Conservation (phyloP, 495 filamentous ascomycete genomes). For the Apiosordaria backusii region DNA sequence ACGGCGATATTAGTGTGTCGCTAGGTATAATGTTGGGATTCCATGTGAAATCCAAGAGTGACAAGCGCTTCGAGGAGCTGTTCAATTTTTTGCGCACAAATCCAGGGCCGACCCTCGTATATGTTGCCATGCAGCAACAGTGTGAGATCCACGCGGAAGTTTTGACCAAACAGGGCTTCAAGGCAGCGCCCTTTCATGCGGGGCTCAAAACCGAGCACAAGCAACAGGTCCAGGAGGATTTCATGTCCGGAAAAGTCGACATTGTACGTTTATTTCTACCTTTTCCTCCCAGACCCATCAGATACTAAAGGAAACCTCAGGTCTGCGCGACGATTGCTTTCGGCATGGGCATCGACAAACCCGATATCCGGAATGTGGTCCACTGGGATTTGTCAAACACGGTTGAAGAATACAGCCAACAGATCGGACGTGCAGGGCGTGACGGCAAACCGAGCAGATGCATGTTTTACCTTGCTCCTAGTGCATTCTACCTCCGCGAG, state of each 20-base stretch:
- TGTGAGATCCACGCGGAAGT: slow-evolving; percentile 42
- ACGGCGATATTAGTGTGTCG: not conserved
- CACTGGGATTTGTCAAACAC: slow-evolving; percentile 54
- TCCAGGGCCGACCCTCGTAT: slow-evolving; percentile 53
- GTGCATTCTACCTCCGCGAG: slow-evolving; percentile 52
- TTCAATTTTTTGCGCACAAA: slow-evolving; percentile 46
- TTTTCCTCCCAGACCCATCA: not conserved
- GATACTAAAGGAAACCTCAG: slow-evolving; percentile 13
- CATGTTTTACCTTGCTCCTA: slow-evolving; percentile 50
- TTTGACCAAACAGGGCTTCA: slow-evolving; percentile 37
- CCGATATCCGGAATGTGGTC: slow-evolving; percentile 55
- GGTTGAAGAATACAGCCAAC: slow-evolving; percentile 58
- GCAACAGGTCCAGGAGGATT: slow-evolving; percentile 47
- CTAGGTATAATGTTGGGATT: not conserved
- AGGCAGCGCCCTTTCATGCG: slow-evolving; percentile 49
- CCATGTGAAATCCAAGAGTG: slow-evolving; percentile 24
- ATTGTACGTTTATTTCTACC: slow-evolving; percentile 29
- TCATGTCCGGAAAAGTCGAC: slow-evolving; percentile 45
- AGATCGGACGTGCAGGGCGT: slow-evolving; percentile 57
- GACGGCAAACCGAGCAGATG: slow-evolving; percentile 52
- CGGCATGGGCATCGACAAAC: slow-evolving; percentile 59
- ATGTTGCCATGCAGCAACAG: slow-evolving; percentile 53
- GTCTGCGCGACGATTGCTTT: slow-evolving; percentile 59
- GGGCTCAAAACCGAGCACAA: slow-evolving; percentile 45
- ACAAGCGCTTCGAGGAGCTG: slow-evolving; percentile 42